phyloP scores from a whole-genome alignment of 2,329 filamentous ascomycete genomes.

The Epichloe glyceriae region DNA sequence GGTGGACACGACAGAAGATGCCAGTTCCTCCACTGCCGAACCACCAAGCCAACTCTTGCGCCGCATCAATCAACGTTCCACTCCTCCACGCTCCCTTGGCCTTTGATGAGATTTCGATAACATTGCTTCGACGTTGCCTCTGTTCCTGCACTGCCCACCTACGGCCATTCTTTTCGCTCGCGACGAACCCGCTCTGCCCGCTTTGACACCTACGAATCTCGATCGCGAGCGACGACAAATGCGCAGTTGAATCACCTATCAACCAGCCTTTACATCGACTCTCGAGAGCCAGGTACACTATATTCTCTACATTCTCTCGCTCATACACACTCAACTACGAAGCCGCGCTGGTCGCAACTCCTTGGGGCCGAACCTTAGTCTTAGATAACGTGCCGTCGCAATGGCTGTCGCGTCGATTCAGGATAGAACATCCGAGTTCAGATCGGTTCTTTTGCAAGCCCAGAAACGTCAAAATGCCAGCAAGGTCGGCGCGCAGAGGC shows the following conservation, averaged over 20 bases:
- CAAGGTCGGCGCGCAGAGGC: slow-evolving; percentile 67
- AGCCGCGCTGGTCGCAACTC: slow-evolving; percentile 24
- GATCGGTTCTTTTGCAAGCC: slow-evolving; percentile 74
- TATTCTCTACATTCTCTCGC: background rate
- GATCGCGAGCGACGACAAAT: background rate
- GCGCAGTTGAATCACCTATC: no score
- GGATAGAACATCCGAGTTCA: slow-evolving; percentile 93
- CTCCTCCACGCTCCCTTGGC: background rate
- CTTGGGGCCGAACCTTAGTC: background rate
- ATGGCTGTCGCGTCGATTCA: slow-evolving; percentile 72
- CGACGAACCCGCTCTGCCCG: background rate
- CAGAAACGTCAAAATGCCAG: slow-evolving; percentile 65
- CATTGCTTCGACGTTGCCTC: background rate
- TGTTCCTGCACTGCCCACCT: background rate
- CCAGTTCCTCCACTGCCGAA: slow-evolving; percentile 1
- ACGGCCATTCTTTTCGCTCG: background rate
- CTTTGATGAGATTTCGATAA: background rate
- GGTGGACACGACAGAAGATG: background rate
- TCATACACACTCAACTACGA: slow-evolving; percentile 2
- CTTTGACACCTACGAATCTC: background rate
- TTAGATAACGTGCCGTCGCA: slow-evolving; percentile 8
- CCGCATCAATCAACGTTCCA: background rate
- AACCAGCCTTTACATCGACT: background rate
- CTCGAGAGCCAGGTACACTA: background rate
- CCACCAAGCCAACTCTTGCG: background rate